Evolutionary conservation across 305 asterid species (phyloP), one percentile per base, ranked within the genome.

Genomic region (Ilex paraguariensis): DNA sequence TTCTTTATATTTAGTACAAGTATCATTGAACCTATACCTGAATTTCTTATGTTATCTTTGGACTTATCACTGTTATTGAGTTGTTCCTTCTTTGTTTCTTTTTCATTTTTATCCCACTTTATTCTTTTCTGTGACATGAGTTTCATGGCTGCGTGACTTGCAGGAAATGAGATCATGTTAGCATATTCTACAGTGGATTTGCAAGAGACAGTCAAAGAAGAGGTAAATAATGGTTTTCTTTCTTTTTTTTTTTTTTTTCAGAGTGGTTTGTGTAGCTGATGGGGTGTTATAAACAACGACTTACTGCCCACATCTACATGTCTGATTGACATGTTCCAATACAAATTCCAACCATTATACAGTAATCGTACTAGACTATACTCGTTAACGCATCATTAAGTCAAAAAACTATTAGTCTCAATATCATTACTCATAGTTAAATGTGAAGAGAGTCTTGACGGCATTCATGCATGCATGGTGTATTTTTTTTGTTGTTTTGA

Each of bases 121-220:
- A 36, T 36, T 36, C 6, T 36, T 36, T 3, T 10, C 6, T 36
- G 5, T 54, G 12, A 13, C 31, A 14, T 70, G 42, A 33, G 32
- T 59, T 36, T 13, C 6, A 11, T 21, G 51, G 15, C 12, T 13
- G 13, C 14, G 30, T 52, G 57, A 28, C 42, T 60, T 31, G 63
- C 75, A 84, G 91, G 83, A 44, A 61, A 67, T 46, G 55, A 17
- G 16, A 52, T 62, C 42, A 53, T 40, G 1, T 14, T 15, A 36
- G 11, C 66, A 48, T 46, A 59, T 53, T 56, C 66, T 14, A 11
- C 73, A 73, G 67, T 48, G 61, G 60, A 39, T 33, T 56, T 68
- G 63, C 61, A 53, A 28, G 70, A 56, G 53, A 65, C 63, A 55
- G 61, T 63, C 13, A 74, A 53, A 54, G 10, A 54, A 52, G 53